A percentile compares a stretch with the other conserved stretches of the same genome.
These are phyloP conservation scores for Zalerion maritima DNA, from an alignment of 495 filamentous ascomycete species.

Conservation along the genomic window DNA sequence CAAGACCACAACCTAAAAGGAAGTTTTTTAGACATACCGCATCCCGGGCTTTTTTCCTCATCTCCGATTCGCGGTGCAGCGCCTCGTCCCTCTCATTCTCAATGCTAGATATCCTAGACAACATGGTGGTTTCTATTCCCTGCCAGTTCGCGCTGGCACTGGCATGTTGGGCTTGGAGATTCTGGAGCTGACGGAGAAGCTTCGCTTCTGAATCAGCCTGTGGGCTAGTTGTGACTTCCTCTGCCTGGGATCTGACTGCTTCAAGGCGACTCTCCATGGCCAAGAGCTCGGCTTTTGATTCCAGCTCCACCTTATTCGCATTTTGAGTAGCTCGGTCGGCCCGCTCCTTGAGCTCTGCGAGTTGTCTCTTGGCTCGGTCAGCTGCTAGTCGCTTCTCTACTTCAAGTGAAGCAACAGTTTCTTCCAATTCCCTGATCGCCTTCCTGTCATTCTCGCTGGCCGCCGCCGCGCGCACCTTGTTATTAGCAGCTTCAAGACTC, in stretches of 20 bases:
- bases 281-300: constrained; percentile 70
- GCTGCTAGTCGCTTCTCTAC: constrained; percentile 64
- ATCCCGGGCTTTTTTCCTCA: constrained; percentile 76
- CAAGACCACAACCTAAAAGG: not conserved
- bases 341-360: constrained; percentile 53
- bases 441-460: constrained; percentile 54
- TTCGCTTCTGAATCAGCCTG: constrained; percentile 79
- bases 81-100: constrained; percentile 87
- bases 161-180: constrained; percentile 86
- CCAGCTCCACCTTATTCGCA: constrained; percentile 52
- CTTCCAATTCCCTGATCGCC: constrained; percentile 51
- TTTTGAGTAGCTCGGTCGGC: constrained; percentile 62
- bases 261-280: constrained; percentile 84
- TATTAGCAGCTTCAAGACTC: no score
- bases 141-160: constrained; percentile 97
- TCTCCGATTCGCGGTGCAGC: constrained; percentile 66
- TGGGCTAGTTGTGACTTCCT: constrained; percentile 77
- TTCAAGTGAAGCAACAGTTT: constrained; percentile 52
- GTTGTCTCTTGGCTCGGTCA: constrained; percentile 55
- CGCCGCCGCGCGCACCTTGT: no score
- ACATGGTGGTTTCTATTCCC: constrained; percentile 72
- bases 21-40: constrained; percentile 47
- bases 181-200: constrained; percentile 86
- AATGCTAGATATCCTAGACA: constrained; percentile 53
- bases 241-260: constrained; percentile 65